A percentile compares a stretch with the other conserved stretches of the same genome.
These are phyloP conservation scores for Aegilops umbellulata DNA, from an alignment of 176 grass and related monocot species.

Conservation along the genomic window DNA sequence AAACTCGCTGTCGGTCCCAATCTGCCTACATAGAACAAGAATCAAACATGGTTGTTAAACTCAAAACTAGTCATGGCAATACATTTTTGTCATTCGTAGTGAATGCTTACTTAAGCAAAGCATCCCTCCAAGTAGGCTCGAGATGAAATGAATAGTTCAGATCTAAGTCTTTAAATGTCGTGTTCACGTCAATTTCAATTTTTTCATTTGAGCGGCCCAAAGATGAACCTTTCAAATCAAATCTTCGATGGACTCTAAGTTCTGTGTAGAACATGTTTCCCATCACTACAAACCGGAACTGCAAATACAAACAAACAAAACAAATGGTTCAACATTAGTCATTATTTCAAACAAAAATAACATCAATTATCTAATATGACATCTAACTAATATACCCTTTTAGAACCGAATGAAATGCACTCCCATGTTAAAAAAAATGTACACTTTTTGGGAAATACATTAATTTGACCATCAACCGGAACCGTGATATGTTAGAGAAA, in stretches of 20 bases:
- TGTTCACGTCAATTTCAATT: constrained; percentile 90
- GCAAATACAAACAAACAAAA: constrained; percentile 40
- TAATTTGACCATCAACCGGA: neutral
- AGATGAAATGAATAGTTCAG: constrained; percentile 91
- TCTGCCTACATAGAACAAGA: constrained; percentile 58
- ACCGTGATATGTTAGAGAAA: neutral
- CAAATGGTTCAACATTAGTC: neutral
- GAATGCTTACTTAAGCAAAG: constrained; percentile 65
- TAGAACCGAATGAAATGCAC: neutral
- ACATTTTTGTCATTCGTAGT: no score
- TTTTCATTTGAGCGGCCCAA: constrained; percentile 87
- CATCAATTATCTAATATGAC: no score
- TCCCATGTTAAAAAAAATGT: no score
- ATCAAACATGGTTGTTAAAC: neutral
- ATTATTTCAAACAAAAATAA: neutral
- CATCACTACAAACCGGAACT: constrained; percentile 99
- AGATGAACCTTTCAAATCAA: constrained; percentile 95
- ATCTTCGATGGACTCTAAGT: constrained; percentile 85
- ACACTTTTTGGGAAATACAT: no score
- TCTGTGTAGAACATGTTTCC: constrained; percentile 99
- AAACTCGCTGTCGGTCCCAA: constrained; percentile 80
- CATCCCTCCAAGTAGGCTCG: constrained; percentile 89
- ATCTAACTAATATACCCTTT: neutral
- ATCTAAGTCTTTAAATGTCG: constrained; percentile 93
- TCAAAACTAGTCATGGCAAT: neutral